phyloP scores from a whole-genome alignment of 495 filamentous ascomycete genomes.

The Aspergillus sclerotiicarbonarius region DNA sequence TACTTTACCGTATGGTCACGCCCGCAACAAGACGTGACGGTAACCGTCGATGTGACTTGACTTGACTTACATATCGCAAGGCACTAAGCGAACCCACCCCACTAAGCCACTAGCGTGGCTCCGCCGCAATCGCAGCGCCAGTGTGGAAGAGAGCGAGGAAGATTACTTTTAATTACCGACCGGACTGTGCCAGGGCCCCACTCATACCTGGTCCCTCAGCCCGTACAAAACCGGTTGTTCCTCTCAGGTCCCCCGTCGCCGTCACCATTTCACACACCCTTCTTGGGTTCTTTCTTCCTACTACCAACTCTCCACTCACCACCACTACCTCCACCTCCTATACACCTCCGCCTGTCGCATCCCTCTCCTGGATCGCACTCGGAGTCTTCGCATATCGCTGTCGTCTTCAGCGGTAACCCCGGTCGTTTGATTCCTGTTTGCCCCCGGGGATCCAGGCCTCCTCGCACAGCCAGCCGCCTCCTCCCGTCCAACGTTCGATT shows the following conservation, averaged over 20 bases:
- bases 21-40: neutral
- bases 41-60: neutral
- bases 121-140: neutral
- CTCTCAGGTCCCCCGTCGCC: neutral
- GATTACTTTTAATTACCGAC: neutral
- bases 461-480: conserved; percentile 2
- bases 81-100: neutral
- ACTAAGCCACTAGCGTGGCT: neutral
- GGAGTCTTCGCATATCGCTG: neutral
- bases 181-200: neutral
- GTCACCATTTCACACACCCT: conserved; percentile 5
- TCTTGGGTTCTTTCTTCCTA: conserved; percentile 13
- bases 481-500: conserved; percentile 16
- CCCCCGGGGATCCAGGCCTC: neutral
- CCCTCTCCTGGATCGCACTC: neutral
- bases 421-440: conserved; percentile 14
- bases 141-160: no score
- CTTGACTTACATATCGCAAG: neutral
- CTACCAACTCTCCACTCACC: neutral
- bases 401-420: neutral
- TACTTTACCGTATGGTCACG: neutral
- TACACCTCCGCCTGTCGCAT: neutral
- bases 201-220: neutral
- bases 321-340: neutral
- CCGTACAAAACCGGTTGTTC: conserved; percentile 10